Evolutionary conservation across 352 stramenopile genomes (phyloP), one percentile per base, ranked within the genome.

Genomic region (Elongisporangium undulatum): DNA sequence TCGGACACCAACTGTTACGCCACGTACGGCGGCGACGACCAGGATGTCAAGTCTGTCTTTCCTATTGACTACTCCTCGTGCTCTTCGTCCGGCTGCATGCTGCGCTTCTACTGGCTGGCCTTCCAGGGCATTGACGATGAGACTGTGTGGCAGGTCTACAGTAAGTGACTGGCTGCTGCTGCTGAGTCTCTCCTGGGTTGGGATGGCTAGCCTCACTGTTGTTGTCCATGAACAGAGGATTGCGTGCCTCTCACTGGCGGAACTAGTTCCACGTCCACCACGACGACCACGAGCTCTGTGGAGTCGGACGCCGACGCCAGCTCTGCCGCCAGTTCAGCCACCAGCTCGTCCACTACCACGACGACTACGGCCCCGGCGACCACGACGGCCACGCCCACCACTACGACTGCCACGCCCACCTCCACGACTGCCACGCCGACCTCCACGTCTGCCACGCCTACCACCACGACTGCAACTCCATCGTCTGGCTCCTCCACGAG

Each of bases 51-150:
- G 56, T 75, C 68, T 8, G 29, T 72, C n/a, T 74, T 77, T 49
- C 69, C 70, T 1, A 58, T 77, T 41, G 70, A 77, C 64, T 77
- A 77, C 39, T 77, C 69, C 41, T 64, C 59, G 22, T 77, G 69
- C 51, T 49, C 61, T 10, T 61, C 55, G 1, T 51, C 57, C 38
- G 68, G 66, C 23, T 77, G 70, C 64, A 52, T 67, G 58, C 73
- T 77, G 67, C 67, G 63, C 39, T 77, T 77, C 62, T 77, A 75
- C 67, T 75, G 67, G 67, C 66, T 77, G 51, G 70, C 70, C 4
- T 72, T 77, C 55, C 70, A 77, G 55, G 68, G 65, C 50, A 24
- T 75, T 21, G 57, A 73, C 56, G 64, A 53, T 19, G 68, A 77
- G 34, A 74, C 70, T 38, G 64, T 74, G 54, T 77, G 70, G 70